These are phyloP conservation scores for Colletotrichum truncatum DNA, from an alignment of 2,329 filamentous ascomycete genomes.

Conservation along the genomic window DNA sequence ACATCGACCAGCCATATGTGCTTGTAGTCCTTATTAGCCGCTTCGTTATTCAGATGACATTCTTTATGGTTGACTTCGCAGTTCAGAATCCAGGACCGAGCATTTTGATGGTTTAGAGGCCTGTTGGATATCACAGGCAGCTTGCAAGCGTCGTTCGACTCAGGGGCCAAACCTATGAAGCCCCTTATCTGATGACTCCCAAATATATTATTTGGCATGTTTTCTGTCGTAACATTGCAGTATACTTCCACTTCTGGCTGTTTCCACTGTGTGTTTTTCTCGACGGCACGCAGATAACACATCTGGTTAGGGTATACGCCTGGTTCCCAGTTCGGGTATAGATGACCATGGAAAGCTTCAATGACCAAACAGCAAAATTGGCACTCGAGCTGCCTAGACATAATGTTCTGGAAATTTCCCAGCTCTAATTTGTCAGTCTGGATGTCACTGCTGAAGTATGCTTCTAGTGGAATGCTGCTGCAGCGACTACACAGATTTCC, in stretches of 20 bases:
- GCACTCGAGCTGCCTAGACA: neutral
- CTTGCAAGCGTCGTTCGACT: no score
- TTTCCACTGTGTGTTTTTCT: neutral
- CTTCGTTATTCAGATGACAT: neutral
- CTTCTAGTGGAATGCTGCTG: neutral
- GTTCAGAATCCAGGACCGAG: no score
- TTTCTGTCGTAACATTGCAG: neutral
- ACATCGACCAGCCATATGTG: neutral
- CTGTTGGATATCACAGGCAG: no score
- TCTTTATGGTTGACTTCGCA: no score
- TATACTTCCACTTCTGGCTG: neutral
- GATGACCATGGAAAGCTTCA: neutral
- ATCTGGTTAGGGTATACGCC: neutral
- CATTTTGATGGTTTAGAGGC: no score
- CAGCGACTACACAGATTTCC: neutral
- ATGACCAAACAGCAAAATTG: neutral
- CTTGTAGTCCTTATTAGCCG: no score
- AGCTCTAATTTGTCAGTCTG: neutral
- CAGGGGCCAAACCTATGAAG: neutral
- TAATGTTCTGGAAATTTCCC: rapidly evolving
- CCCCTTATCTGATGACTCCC: neutral
- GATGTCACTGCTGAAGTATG: rapidly evolving
- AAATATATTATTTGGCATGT: neutral
- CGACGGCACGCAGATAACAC: neutral
- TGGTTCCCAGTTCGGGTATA: neutral